Base-by-base conservation (phyloP, 805 yeast genomes). In the Lachancea nothofagi region DNA sequence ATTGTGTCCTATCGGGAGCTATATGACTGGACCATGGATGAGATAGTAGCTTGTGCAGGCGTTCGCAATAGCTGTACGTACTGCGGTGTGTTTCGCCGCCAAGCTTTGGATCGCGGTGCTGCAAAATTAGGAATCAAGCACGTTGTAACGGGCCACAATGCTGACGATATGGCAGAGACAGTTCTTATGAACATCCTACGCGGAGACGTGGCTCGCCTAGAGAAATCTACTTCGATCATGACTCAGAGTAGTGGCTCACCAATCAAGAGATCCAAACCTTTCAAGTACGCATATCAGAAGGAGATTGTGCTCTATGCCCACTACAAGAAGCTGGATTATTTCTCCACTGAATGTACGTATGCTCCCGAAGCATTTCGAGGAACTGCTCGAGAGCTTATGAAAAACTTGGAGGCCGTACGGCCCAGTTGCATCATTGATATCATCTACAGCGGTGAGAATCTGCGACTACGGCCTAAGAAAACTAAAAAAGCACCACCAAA, bases 331-430 rank as follows among this genome's bases (percentile, higher is more conserved):
- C 69, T 93, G 37, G 99, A 93, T 64, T 93, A 93, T 58, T 93
- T 93, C 59, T 84, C 95, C 7, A 93, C 99, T 0, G 99, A 93
- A 56, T 93, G 99, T 60, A 82, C 96, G 0, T 93, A 93, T 65
- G 96, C 98, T 0, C 97, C 99, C 2, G 98, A 93, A 59, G 97
- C 99, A 0, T 93, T 93, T 55, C 71, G 99, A 49, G 99, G 99
- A 14, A 93, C 97, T 0, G 96, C 98, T 0, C 74, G 99, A 56
- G 87, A 88, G 43, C 69, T 93, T 20, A 78, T 93, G 71, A 93
- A 93, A 63, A 84, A 87, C 48, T 66, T 93, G 29, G 98, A 93
- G 57, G 77, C 90, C 3, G 79, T 89, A 1, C 73, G 97, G 51
- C 96, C 98, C 12, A 80, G 93, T 26, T 83, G 96, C 54, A 93